Evolutionary conservation across 2,329 filamentous ascomycete species (phyloP), one percentile per base, ranked within the genome.

Genomic region (Purpureocillium takamizusanense): DNA sequence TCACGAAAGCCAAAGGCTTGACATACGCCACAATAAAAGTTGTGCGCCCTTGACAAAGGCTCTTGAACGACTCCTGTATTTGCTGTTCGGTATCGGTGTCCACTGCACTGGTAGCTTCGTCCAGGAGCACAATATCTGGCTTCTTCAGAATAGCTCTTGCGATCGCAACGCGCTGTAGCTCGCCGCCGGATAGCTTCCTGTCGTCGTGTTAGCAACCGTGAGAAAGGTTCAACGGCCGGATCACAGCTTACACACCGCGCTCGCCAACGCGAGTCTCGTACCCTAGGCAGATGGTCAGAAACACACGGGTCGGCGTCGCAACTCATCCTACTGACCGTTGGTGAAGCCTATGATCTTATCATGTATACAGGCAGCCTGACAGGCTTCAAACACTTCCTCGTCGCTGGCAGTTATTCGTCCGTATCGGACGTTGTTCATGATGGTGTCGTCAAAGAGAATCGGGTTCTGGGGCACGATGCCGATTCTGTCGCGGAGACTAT

Each of bases 31-130:
- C 76, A 18, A 82, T 74, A 45, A 83, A 80, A 0, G 78, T 83
- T 2, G 79, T 83, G 17, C 78, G 74, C 2, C 71, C 74, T 42
- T 72, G 62, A 44, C 76, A 79, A 7, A 82, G 63, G 36, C 64
- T 65, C 41, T 63, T 63, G 38, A 83, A 69, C 0, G 78, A 79
- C 25, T 72, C 64, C 48, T 83, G 79, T 33, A 83, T 83, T 46
- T 77, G 74, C 39, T 77, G 74, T 55, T 83, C 79, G 2, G 78
- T 83, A 27, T 80, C 75, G 0, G 80, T 81, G 43, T 86, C 79
- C 41, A 90, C 79, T 7, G 84, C 80, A 29, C 82, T 86, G 4
- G 86, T 88, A 1, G 85, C 81, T 57, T 89, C 85, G 46, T 90
- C 85, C 1, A 90, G 70, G 30, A 90, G 70, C 9, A 90, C 76